Evolutionary conservation across 2,329 filamentous ascomycete species (phyloP).

Genomic region (Phyllosticta citriasiana): DNA sequence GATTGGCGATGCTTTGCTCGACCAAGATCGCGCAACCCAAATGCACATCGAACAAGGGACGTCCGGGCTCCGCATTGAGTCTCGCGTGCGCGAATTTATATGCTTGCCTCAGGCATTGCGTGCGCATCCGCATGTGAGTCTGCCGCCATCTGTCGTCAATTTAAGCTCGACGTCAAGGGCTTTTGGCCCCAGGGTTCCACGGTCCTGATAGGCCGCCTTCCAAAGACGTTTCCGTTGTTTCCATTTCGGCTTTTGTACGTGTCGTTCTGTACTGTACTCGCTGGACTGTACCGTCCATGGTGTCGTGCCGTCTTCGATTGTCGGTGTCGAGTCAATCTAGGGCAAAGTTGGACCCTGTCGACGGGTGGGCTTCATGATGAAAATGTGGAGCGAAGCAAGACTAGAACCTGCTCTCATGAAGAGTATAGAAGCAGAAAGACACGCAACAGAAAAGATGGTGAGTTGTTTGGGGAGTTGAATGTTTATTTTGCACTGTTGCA

Average conservation of each 20-base stretch:
- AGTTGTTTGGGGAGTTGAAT: neutral
- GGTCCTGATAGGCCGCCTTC: neutral
- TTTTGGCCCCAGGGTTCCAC: neutral
- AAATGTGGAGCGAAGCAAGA: neutral
- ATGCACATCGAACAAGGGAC: neutral
- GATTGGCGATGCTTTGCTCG: neutral
- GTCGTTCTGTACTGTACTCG: neutral
- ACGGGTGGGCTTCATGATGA: neutral
- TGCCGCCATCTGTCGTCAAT: neutral
- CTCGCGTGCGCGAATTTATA: neutral
- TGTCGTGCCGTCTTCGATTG: neutral
- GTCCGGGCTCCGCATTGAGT: neutral
- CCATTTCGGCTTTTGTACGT: neutral
- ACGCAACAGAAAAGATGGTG: neutral
- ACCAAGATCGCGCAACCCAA: neutral
- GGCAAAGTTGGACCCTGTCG: neutral
- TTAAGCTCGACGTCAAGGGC: neutral
- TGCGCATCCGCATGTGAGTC: neutral
- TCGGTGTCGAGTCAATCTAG: neutral
- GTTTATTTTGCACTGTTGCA: neutral
- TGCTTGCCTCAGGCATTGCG: neutral
- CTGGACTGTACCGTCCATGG: neutral
- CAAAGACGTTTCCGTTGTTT: neutral
- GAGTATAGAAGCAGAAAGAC: neutral
- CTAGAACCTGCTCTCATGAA: neutral